These are phyloP conservation scores for Yamadazyma sp. DNA, from an alignment of 805 yeast genomes.

Conservation along the genomic window DNA sequence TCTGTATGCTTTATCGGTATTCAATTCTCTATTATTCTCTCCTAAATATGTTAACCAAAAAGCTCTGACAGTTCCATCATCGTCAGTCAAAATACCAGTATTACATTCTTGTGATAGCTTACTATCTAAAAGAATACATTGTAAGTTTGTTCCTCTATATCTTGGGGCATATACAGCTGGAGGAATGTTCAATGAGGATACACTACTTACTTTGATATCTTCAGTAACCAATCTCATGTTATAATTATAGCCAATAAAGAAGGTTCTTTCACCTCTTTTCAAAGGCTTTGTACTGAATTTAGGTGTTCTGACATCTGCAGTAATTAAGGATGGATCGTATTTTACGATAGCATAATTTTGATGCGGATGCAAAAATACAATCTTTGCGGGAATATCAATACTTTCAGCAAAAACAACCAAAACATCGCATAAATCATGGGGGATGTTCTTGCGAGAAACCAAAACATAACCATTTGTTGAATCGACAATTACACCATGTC, in stretches of 20 bases:
- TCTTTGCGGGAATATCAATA: conserved; percentile 73
- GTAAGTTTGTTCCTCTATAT: conserved; percentile 81
- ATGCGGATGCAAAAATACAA: conserved; percentile 81
- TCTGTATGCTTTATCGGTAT: conserved; percentile 58
- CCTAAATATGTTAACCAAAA: conserved; percentile 85
- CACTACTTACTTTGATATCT: conserved; percentile 73
- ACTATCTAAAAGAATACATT: conserved; percentile 72
- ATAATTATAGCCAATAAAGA: conserved; percentile 79
- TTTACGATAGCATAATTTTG: conserved; percentile 81
- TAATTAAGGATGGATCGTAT: conserved; percentile 73
- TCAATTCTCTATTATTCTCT: conserved; percentile 53
- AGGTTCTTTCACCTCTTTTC: conserved; percentile 69
- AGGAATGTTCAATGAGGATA: conserved; percentile 72
- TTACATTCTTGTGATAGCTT: conserved; percentile 69
- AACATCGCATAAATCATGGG: conserved; percentile 79
- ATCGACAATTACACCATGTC: conserved; percentile 80
- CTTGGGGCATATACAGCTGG: conserved; percentile 67
- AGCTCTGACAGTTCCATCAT: conserved; percentile 77
- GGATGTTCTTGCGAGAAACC: conserved; percentile 73
- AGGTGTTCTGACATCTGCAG: conserved; percentile 72
- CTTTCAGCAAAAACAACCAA: conserved; percentile 83
- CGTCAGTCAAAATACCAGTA: conserved; percentile 74
- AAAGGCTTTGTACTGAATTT: conserved; percentile 53
- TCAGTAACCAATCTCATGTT: conserved; percentile 68
- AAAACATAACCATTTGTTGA: conserved; percentile 76